Evolutionary conservation across 2,329 filamentous ascomycete species (phyloP), one percentile per base, ranked within the genome.

Genomic region (Claviceps spartinae): DNA sequence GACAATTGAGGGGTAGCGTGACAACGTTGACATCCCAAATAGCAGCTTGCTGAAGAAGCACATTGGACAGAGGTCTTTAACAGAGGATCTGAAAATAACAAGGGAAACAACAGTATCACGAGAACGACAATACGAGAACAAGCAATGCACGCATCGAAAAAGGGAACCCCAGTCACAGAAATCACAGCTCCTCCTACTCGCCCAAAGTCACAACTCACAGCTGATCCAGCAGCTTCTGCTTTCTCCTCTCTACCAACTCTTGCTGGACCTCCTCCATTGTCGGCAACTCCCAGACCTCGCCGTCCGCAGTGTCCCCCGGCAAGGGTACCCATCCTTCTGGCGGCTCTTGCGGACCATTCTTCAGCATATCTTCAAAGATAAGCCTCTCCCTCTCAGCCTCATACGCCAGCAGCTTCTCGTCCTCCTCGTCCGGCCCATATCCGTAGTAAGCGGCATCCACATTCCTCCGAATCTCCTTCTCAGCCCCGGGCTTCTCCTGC

Each of bases 361-460:
- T 72, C 56, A 83, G 66, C 61, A 95, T 71, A 55, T 80, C 75
- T 61, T 88, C 83, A 54, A 80, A 75, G 0, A 89, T 88, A 65
- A 94, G 86, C 58, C 81, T 78, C 74, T 97, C 93, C 71, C 89
- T 93, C 62, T 80, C 74, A 46, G 73, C 77, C 73, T 98, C 93
- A 65, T 94, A 95, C 49, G 74, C 79, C 56, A 96, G 66, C 62
- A 97, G 65, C 46, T 77, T 81, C 0, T 85, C 87, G 65, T 95
- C 88, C 67, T 97, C 93, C 67, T 97, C 90, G 59, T 90, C 88
- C 7, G 90, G 77, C 55, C 89, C 90, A 67, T 95, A 98, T 42
- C 93, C 93, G 67, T 96, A 98, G 68, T 98, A 98, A 36, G 83
- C 85, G 13, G 93, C 93, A 69, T 98, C 88, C 8, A 98, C 90